Percentiles rank a stretch among this genome's conserved stretches.
phyloP scores from a whole-genome alignment of 257 asterid genomes.

The Lycium ferocissimum region DNA sequence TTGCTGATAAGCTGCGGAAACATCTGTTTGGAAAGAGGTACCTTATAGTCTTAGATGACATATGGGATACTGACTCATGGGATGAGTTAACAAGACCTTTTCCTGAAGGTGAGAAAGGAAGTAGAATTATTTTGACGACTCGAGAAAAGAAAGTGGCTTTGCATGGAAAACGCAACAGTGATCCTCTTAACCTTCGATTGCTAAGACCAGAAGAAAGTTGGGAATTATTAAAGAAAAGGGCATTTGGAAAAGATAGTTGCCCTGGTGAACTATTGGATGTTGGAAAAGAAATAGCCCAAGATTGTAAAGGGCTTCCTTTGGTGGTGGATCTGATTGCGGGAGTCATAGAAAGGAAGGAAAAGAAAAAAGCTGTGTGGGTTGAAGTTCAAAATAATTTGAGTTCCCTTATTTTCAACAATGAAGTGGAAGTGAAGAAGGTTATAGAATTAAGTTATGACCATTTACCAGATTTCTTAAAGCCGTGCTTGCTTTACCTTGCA shows the following conservation, averaged over 20 bases:
- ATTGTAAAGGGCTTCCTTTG: conserved; percentile 41
- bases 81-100: conserved; percentile 24
- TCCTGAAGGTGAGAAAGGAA: neutral
- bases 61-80: conserved; percentile 33
- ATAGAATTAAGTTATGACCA: conserved; percentile 41
- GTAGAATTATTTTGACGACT: conserved; percentile 35
- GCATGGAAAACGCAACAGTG: neutral
- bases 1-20: conserved; percentile 27
- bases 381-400: conserved; percentile 4
- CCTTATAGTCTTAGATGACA: conserved; percentile 38
- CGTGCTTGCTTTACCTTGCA: conserved; percentile 43
- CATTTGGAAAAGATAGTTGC: conserved; percentile 21
- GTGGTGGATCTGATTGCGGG: conserved; percentile 35
- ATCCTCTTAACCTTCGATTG: neutral
- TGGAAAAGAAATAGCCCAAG: conserved; percentile 31
- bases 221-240: conserved; percentile 32
- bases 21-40: conserved; percentile 27
- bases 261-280: conserved; percentile 34
- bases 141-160: neutral
- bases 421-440: conserved; percentile 25
- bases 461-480: conserved; percentile 36
- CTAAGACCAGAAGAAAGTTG: conserved; percentile 27
- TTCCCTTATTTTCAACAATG: neutral
- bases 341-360: conserved; percentile 32
- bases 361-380: conserved; percentile 24